Percentiles rank a stretch among this genome's conserved stretches.
phyloP scores from a whole-genome alignment of 768 basidiomycete genomes.

The Amanita pseudoporphyria region DNA sequence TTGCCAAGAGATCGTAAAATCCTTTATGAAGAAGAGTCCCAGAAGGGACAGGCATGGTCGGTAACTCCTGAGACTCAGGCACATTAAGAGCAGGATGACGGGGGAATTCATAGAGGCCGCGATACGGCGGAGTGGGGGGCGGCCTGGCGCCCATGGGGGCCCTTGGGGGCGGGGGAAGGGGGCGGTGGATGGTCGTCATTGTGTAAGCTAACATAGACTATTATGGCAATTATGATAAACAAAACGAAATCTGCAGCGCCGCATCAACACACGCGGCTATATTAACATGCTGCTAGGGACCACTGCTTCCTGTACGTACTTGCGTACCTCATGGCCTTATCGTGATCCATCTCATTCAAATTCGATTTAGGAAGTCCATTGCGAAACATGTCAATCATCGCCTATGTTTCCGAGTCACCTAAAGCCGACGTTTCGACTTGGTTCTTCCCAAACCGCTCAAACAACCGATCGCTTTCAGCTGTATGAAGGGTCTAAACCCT shows the following conservation, averaged over 20 bases:
- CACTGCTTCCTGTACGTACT: constrained; percentile 4
- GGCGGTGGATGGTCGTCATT: neutral
- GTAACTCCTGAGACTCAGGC: constrained; percentile 29
- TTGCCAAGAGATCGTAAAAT: constrained; percentile 78
- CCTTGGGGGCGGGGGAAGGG: constrained; percentile 4
- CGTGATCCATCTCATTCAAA: neutral
- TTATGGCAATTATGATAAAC: constrained; percentile 1
- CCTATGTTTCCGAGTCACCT: neutral
- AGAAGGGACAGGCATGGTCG: constrained; percentile 41
- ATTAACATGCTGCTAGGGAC: neutral
- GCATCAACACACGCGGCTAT: neutral
- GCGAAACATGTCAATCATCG: neutral
- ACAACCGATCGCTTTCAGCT: neutral
- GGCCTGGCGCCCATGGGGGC: constrained; percentile 1
- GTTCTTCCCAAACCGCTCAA: constrained; percentile 5
- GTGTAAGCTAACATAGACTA: neutral
- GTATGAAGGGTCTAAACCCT: constrained; percentile 8
- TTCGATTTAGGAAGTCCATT: neutral
- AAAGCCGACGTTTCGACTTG: constrained; percentile 3
- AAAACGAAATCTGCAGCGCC: neutral
- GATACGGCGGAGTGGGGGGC: constrained; percentile 12
- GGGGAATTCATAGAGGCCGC: constrained; percentile 23
- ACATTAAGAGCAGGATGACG: constrained; percentile 24
- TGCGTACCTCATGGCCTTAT: constrained; percentile 4
- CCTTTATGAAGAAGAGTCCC: constrained; percentile 80